Conservation (phyloP, 257 asterid genomes). For the Solanum pinnatisectum region DNA sequence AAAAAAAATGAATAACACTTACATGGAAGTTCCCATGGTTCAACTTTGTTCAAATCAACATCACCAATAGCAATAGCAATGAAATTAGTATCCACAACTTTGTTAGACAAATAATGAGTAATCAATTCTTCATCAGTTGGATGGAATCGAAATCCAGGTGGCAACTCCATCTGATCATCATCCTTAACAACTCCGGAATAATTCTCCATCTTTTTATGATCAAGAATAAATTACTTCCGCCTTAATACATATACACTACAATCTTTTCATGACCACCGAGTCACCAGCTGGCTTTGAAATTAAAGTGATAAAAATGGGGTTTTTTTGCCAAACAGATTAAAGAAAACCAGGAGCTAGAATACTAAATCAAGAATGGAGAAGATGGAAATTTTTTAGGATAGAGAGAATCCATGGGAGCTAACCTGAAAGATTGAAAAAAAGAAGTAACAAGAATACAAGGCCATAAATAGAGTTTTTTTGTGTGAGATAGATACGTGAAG, state of each 20-base stretch:
- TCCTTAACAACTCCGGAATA: constrained; percentile 10
- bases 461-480: constrained; percentile 28
- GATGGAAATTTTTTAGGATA: constrained; percentile 9
- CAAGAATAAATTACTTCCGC: background rate
- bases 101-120: constrained; percentile 53
- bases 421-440: constrained; percentile 11
- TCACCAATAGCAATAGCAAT: constrained; percentile 55
- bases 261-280: background rate
- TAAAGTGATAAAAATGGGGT: background rate
- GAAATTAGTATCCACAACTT: constrained; percentile 37
- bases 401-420: constrained; percentile 14
- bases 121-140: constrained; percentile 78
- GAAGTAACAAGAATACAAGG: constrained; percentile 11
- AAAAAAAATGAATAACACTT: background rate
- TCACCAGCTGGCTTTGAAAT: background rate
- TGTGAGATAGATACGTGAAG: constrained; percentile 34
- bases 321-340: background rate
- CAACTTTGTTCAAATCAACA: constrained; percentile 71
- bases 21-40: constrained; percentile 84
- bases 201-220: constrained; percentile 22
- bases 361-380: constrained; percentile 3
- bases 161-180: constrained; percentile 33
- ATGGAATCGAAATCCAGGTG: constrained; percentile 77
- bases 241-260: background rate
- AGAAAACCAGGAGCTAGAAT: background rate